These are phyloP conservation scores for Zasmidium angulare DNA, from an alignment of 2,329 filamentous ascomycete species.

Conservation along the genomic window DNA sequence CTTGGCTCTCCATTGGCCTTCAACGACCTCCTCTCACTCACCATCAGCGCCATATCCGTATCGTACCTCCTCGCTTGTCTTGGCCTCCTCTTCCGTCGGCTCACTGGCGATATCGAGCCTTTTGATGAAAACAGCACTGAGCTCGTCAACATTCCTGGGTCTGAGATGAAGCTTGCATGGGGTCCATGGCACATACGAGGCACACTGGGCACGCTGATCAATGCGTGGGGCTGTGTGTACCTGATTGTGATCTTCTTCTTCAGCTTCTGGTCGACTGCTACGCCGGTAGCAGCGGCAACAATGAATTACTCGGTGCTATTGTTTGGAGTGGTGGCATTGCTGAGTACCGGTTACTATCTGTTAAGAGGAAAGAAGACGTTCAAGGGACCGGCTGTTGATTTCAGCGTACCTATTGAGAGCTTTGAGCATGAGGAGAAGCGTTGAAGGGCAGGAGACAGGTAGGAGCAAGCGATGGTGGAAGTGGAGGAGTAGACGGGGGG, in stretches of 20 bases:
- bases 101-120: background rate
- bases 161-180: background rate
- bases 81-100: background rate
- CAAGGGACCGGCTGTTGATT: background rate
- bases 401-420: background rate
- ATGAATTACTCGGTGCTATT: background rate
- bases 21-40: background rate
- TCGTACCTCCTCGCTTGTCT: background rate
- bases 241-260: background rate
- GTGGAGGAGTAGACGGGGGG: too few species aligned
- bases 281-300: background rate
- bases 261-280: background rate
- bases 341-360: background rate
- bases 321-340: background rate
- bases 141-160: background rate
- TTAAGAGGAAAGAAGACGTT: background rate
- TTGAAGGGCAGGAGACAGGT: too few species aligned
- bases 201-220: background rate
- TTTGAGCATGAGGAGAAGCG: too few species aligned
- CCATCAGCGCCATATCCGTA: background rate
- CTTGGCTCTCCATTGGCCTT: background rate
- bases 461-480: too few species aligned
- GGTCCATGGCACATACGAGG: background rate
- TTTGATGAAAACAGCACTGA: background rate
- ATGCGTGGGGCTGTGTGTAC: background rate